These are phyloP conservation scores for Cornus florida DNA, from an alignment of 148 eudicot genomes.

Conservation along the genomic window DNA sequence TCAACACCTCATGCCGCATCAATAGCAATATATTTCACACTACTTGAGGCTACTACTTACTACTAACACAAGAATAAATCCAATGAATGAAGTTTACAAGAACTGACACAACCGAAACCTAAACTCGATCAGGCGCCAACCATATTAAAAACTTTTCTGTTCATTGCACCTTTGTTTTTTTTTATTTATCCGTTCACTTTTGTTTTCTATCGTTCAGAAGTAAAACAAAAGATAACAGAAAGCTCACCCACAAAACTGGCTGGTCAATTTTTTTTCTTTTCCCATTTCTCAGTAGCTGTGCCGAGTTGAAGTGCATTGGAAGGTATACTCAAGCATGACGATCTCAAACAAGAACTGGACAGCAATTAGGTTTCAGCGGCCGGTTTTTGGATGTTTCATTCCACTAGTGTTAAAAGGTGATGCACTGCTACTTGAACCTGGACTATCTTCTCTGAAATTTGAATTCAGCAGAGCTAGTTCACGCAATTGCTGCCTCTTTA, in stretches of 20 bases:
- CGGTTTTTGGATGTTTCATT: too few relatives aligned
- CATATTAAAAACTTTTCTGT: background rate
- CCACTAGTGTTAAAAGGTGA: too few relatives aligned
- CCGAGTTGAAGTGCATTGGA: background rate
- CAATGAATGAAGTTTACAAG: slow-evolving; percentile 61
- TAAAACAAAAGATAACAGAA: slow-evolving; percentile 26
- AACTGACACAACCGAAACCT: slow-evolving; percentile 25
- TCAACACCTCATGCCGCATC: background rate
- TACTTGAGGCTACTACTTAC: slow-evolving; percentile 14
- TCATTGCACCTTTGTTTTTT: background rate
- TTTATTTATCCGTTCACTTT: slow-evolving; percentile 13
- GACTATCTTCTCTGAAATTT: too few relatives aligned
- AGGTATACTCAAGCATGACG: background rate
- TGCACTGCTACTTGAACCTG: too few relatives aligned
- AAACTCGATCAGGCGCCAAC: slow-evolving; percentile 18
- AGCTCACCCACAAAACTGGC: slow-evolving; percentile 34
- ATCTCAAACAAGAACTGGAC: too few relatives aligned
- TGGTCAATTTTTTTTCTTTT: background rate
- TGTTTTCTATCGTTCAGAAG: slow-evolving; percentile 20
- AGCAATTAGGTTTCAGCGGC: too few relatives aligned
- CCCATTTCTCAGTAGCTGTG: background rate
- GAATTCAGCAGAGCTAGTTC: too few relatives aligned
- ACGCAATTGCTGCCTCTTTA: too few relatives aligned
- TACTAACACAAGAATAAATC: too few relatives aligned
- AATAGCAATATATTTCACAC: slow-evolving; percentile 26